Conservation (phyloP, 257 asterid genomes). For the Eustoma russellianum region DNA sequence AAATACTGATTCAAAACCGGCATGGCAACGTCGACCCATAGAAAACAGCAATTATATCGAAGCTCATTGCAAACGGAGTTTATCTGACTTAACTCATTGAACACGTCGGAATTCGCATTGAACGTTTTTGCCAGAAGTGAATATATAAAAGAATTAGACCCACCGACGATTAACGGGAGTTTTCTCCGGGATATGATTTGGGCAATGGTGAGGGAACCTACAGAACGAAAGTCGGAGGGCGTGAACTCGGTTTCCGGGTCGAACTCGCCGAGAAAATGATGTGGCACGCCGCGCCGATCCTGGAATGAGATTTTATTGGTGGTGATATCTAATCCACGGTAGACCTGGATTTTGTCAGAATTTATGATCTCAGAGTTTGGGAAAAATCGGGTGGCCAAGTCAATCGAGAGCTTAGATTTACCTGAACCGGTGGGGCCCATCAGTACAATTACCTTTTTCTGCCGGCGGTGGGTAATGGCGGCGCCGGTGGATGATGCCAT, state of each 20-base stretch:
- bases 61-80: conserved; percentile 28
- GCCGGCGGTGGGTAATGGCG: conserved; percentile 15
- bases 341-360: conserved; percentile 86
- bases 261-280: conserved; percentile 74
- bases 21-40: conserved; percentile 56
- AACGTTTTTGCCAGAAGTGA: conserved; percentile 37
- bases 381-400: conserved; percentile 52
- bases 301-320: conserved; percentile 61
- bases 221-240: conserved; percentile 43
- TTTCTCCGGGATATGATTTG: conserved; percentile 24
- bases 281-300: conserved; percentile 51
- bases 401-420: conserved; percentile 71
- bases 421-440: conserved; percentile 96
- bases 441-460: conserved; percentile 41
- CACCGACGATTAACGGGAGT: conserved; percentile 69
- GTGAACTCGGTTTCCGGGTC: conserved; percentile 58
- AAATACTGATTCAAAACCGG: conserved; percentile 49
- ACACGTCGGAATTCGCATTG: conserved; percentile 40
- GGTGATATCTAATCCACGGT: conserved; percentile 55
- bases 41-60: conserved; percentile 59
- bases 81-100: conserved; percentile 20
- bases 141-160: conserved; percentile 75
- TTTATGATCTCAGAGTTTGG: conserved; percentile 61
- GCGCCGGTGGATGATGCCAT: background rate
- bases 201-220: conserved; percentile 27